phyloP scores from a whole-genome alignment of 2,329 filamentous ascomycete genomes.

The Diaporthe vaccinii region DNA sequence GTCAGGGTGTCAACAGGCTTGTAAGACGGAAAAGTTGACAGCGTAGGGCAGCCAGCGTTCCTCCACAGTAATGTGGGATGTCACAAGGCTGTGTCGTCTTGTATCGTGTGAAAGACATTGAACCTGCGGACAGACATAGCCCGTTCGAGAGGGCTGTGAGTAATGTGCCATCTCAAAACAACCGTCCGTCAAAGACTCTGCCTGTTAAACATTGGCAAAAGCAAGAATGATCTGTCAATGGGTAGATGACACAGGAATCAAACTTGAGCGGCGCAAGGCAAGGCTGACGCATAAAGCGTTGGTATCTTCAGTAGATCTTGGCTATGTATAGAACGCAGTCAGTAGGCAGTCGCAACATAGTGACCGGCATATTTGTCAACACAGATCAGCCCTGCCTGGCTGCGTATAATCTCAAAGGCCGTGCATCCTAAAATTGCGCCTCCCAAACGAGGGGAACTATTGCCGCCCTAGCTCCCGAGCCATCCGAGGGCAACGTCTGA shows the following conservation, averaged over 20 bases:
- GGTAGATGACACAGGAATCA: neutral
- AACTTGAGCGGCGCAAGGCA: neutral
- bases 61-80: no score
- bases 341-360: neutral
- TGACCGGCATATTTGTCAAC: neutral
- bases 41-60: no score
- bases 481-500: conserved; percentile 6
- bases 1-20: no score
- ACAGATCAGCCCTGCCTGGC: neutral
- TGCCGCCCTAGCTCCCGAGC: neutral
- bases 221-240: no score
- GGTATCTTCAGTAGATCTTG: neutral
- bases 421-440: rapidly evolving
- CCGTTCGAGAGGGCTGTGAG: neutral
- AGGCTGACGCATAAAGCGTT: neutral
- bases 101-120: no score
- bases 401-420: neutral
- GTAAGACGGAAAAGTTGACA: no score
- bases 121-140: neutral
- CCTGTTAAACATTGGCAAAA: neutral
- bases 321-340: neutral
- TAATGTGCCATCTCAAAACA: neutral
- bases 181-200: neutral
- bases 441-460: neutral
- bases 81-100: no score